These are phyloP conservation scores for Berkeleyomyces rouxiae DNA, from an alignment of 2,329 filamentous ascomycete genomes.

Conservation along the genomic window DNA sequence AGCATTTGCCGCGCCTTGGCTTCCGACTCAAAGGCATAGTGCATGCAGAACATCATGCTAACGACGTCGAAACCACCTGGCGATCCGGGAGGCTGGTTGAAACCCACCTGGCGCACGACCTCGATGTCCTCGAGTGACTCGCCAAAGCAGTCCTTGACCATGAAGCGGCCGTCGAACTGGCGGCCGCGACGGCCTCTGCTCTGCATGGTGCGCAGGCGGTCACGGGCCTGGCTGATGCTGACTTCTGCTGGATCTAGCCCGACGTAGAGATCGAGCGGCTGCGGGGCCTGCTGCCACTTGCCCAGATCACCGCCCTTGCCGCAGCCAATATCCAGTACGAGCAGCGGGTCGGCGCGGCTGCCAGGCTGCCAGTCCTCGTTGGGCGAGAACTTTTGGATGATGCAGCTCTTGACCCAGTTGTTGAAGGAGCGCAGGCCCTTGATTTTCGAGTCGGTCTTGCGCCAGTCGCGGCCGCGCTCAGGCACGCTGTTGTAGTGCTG, in stretches of 20 bases:
- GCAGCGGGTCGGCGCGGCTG: slow-evolving; percentile 40
- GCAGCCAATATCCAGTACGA: slow-evolving; percentile 87
- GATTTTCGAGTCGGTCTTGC: slow-evolving; percentile 84
- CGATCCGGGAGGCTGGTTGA: slow-evolving; percentile 51
- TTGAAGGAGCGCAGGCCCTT: slow-evolving; percentile 90
- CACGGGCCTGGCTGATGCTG: slow-evolving; percentile 76
- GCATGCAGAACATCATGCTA: slow-evolving; percentile 98
- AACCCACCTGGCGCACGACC: slow-evolving; percentile 73
- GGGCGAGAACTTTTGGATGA: slow-evolving; percentile 91
- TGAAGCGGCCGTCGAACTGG: slow-evolving; percentile 74
- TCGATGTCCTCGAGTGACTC: slow-evolving; percentile 67
- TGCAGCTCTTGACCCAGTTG: slow-evolving; percentile 96
- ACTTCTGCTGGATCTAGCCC: slow-evolving; percentile 86
- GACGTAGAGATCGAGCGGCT: slow-evolving; percentile 81
- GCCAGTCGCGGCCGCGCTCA: slow-evolving; percentile 84
- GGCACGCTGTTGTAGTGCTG: slow-evolving; percentile 95
- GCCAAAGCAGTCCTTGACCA: slow-evolving; percentile 82
- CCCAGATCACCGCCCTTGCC: slow-evolving; percentile 90
- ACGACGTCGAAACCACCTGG: slow-evolving; percentile 86
- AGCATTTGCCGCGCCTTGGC: slow-evolving; percentile 83
- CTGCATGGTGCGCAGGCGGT: slow-evolving; percentile 62
- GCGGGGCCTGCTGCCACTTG: slow-evolving; percentile 93
- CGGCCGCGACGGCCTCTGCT: slow-evolving; percentile 40
- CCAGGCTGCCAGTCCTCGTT: slow-evolving; percentile 55
- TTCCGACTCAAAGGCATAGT: slow-evolving; percentile 93